Evolutionary conservation across 495 filamentous ascomycete genomes (phyloP).

Genomic region (Annulohypoxylon nitens): DNA sequence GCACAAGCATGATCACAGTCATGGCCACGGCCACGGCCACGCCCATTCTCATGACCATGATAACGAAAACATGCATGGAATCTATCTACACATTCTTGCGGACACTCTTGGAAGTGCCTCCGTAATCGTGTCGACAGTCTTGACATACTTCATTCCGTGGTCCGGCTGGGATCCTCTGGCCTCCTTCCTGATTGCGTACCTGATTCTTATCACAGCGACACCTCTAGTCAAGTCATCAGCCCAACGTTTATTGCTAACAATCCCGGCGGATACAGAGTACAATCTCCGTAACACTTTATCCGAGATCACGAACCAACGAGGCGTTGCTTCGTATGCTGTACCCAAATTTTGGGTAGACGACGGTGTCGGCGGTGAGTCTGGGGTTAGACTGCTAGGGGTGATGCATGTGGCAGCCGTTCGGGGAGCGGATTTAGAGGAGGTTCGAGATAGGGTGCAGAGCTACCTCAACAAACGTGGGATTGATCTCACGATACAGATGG

Average conservation of each 20-base stretch:
- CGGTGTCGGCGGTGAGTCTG: constrained; percentile 62
- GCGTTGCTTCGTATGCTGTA: constrained; percentile 86
- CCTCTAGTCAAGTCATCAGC: constrained; percentile 90
- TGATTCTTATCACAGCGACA: constrained; percentile 90
- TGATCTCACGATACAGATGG: constrained; percentile 80
- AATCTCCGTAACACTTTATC: constrained; percentile 85
- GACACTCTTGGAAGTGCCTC: constrained; percentile 95
- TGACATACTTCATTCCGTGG: constrained; percentile 90
- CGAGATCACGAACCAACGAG: constrained; percentile 83
- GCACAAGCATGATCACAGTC: constrained; percentile 52
- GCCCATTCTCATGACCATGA: constrained; percentile 70
- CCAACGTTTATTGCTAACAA: constrained; percentile 80
- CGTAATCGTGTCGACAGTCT: constrained; percentile 90
- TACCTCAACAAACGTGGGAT: constrained; percentile 73
- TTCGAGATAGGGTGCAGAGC: constrained; percentile 73
- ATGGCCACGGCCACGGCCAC: constrained; percentile 52
- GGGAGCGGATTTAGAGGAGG: constrained; percentile 79
- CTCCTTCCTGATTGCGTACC: constrained; percentile 90
- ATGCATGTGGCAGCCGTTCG: constrained; percentile 84
- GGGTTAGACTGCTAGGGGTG: constrained; percentile 74
- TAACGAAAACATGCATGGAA: constrained; percentile 99
- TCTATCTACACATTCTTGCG: constrained; percentile 94
- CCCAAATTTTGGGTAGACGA: constrained; percentile 96
- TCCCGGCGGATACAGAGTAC: constrained; percentile 91
- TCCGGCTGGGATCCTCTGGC: constrained; percentile 95